Base-by-base conservation (phyloP, 208 protist species). In the Crithidia thermophila region DNA sequence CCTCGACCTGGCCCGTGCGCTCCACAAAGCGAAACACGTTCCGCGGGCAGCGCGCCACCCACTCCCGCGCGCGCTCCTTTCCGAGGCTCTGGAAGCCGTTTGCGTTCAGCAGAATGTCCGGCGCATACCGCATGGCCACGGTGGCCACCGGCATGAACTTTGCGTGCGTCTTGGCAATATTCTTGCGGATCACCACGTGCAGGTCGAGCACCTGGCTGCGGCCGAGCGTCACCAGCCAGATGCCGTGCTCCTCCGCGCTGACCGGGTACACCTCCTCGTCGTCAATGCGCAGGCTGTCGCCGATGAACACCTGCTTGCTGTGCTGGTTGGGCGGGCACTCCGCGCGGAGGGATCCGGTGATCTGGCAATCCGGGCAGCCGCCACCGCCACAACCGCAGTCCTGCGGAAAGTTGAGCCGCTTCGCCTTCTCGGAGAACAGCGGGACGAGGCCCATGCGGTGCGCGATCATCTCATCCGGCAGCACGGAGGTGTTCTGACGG, bases 381-480 rank as follows among this genome's bases (percentile, higher is more conserved):
- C 46, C 27, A 0, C 89, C 91, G 13, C 77, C 84, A 57, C 93
- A 98, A 23, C 77, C 71, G 72, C 95, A 98, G 30, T 96, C 94
- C 28, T 84, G 74, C 13, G 84, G 67, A 62, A 87, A 94, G 75
- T 91, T 88, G 72, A 98, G 82, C 28, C 82, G 68, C 10, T 77
- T 62, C 13, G 94, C 91, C 80, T 93, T 95, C 79, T 82, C 89
- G 13, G 90, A 95, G 57, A 80, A 87, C 23, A 99, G 76, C 16
- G 99, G 99, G 25, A 99, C 93, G 0, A 99, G 84, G 8, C 98
- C 99, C 7, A 99, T 78, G 4, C 99, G 82, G 75, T 99, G 99
- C 3, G 98, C 94, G 21, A 99, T 93, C 84, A 99, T 99, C 76
- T 99, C 98, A 79, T 99, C 99, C 6, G 91, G 87, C 18, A 99